Evolutionary conservation across 305 asterid species (phyloP), one percentile per base, ranked within the genome.

Genomic region (Solanum hybrid): DNA sequence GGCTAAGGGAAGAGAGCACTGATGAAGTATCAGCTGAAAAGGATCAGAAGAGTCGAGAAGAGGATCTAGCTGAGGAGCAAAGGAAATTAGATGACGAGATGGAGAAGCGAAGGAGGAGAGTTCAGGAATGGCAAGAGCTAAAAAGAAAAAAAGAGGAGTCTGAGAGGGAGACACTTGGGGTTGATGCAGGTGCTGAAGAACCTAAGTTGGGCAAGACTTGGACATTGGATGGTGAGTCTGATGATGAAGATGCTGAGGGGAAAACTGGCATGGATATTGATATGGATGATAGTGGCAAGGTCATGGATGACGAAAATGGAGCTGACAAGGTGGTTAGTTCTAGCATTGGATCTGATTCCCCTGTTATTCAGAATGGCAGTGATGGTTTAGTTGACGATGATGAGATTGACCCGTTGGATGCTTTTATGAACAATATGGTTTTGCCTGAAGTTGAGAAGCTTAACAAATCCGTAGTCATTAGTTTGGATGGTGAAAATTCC

Each of bases 141-240:
- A 95, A 92, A 90, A 94, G 98, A 90, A 95, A 93, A 94, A 95
- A 90, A 89, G 98, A 96, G 93, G 97, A 96, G 87, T 91, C 95
- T 37, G 98, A 97, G 93, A 94, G 93, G 91, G 98, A 95, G 89
- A 90, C 93, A 75, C 95, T 90, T 87, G 99, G 98, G 88, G 95
- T 92, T 81, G 90, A 93, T 71, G 93, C 66, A 64, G 91, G 90
- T 89, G 82, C 78, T 22, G 95, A 91, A 75, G 96, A 94, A 91
- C 93, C 91, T 51, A 93, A 93, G 88, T 92, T 98, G 86, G 98
- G 99, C 6, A 97, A 96, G 94, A 85, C 95, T 14, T 96, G 99
- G 99, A 96, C 99, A 31, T 91, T 97, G 90, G 99, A 97, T 80
- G 99, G 98, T 85, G 99, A 97, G 86, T 96, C 98, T 73, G 99